Evolutionary conservation across 2,329 filamentous ascomycete species (phyloP), one percentile per base, ranked within the genome.

Genomic region (Exophiala mesophila): DNA sequence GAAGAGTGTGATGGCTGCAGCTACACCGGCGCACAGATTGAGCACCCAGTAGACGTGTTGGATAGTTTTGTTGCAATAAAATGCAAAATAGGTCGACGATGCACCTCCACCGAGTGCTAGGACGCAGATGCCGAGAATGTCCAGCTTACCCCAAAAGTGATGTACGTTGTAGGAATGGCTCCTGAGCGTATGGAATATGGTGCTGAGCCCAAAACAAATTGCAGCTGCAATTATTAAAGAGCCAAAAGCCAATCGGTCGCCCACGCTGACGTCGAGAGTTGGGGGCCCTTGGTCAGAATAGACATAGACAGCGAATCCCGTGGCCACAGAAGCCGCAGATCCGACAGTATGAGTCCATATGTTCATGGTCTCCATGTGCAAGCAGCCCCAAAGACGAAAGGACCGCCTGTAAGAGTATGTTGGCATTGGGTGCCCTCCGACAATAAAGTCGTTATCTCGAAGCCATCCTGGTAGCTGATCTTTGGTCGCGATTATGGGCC

Each of bases 111-210:
- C 55, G 8, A 55, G 28, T 3, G 53, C 50, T 4, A 55, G 41
- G 4, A 55, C 28, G 18, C 50, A 59, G 4, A 60, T 60, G 1
- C 59, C 54, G 15, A 60, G 44, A 10, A 61, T 57, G 36, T 61
- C 59, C 49, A 61, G 50, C 21, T 47, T 45, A 8, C 54, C 56
- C 56, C 56, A 58, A 33, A 55, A 47, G 36, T 58, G 53, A 32
- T 60, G 54, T 17, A 59, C 49, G 10, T 57, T 52, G 37, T 59
- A 59, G 2, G 57, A 61, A 32, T 59, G 58, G 36, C 57, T 61
- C 28, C 56, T 43, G 3, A 59, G 41, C 8, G 55, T 60, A 17
- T 61, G 55, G 15, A 61, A 60, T n/a, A 43, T 56, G 19, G 54
- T 38, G 31, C 52, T 56, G 9, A 59, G 40, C 5, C 47, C 56